Evolutionary conservation across 768 basidiomycete species (phyloP).

Genomic region (Dentipellis fragilis): DNA sequence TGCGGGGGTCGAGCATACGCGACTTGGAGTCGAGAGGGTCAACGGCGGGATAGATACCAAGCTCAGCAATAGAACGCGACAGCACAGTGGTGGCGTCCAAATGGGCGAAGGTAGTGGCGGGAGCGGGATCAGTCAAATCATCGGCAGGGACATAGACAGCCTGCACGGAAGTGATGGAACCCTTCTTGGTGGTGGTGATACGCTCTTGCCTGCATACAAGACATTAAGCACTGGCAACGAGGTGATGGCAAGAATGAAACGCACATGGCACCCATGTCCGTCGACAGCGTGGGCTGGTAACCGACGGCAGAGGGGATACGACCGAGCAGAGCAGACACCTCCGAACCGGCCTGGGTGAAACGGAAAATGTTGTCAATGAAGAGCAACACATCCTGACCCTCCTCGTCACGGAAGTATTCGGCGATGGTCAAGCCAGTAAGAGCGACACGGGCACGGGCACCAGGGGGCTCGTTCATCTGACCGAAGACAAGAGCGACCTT

Average conservation of each 20-base stretch:
- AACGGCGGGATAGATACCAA: constrained; percentile 99
- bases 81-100: constrained; percentile 99
- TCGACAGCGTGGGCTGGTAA: constrained; percentile 99
- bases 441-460: constrained; percentile 99
- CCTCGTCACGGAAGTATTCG: constrained; percentile 99
- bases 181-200: constrained; percentile 99
- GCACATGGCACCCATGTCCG: constrained; percentile 99
- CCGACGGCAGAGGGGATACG: constrained; percentile 99
- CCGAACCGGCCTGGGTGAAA: constrained; percentile 99
- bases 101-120: constrained; percentile 99
- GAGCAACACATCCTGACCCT: constrained; percentile 99
- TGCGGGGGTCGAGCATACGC: constrained; percentile 99
- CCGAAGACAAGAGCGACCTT: constrained; percentile 99
- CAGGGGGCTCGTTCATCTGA: constrained; percentile 99
- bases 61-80: constrained; percentile 97
- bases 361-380: constrained; percentile 99
- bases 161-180: constrained; percentile 99
- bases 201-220: constrained; percentile 77
- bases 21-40: constrained; percentile 99
- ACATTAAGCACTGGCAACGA: constrained; percentile 5
- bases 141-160: constrained; percentile 99
- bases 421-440: constrained; percentile 98
- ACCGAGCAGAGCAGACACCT: constrained; percentile 98
- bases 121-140: constrained; percentile 99
- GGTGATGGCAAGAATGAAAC: constrained; percentile 19